phyloP scores from a whole-genome alignment of 345 rosid genomes.

The Populus pruinosa region DNA sequence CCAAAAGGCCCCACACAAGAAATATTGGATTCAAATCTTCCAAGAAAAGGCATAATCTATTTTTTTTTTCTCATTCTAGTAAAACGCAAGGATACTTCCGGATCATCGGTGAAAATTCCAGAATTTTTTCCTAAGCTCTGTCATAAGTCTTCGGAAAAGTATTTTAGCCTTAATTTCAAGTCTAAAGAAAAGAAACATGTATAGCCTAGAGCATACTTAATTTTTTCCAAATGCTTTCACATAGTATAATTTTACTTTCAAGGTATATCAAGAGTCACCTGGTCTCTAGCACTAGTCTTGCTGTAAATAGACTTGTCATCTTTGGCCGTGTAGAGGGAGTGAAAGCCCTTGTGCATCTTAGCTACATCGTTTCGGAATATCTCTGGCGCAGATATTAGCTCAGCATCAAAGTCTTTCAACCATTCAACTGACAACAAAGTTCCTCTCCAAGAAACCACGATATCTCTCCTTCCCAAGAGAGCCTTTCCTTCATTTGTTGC shows the following conservation, averaged over 20 bases:
- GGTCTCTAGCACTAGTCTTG: constrained; percentile 49
- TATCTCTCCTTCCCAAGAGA: constrained; percentile 50
- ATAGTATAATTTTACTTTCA: background rate
- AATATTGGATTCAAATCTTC: too few relatives aligned
- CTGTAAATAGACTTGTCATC: constrained; percentile 38
- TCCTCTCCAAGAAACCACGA: constrained; percentile 49
- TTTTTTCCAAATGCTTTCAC: background rate
- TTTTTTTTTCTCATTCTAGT: too few relatives aligned
- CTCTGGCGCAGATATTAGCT: constrained; percentile 26
- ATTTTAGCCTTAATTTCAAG: too few relatives aligned
- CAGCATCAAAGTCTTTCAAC: constrained; percentile 40
- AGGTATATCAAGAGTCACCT: constrained; percentile 31
- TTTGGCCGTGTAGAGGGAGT: constrained; percentile 43
- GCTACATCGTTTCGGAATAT: constrained; percentile 19
- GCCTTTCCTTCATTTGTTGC: constrained; percentile 47
- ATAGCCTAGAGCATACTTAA: too few relatives aligned
- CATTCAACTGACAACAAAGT: constrained; percentile 42
- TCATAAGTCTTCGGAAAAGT: too few relatives aligned
- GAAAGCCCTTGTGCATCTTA: constrained; percentile 46
- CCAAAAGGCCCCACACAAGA: too few relatives aligned
- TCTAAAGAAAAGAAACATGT: too few relatives aligned
- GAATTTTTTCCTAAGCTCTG: too few relatives aligned
- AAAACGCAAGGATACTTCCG: too few relatives aligned
- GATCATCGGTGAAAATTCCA: too few relatives aligned
- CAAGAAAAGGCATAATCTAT: too few relatives aligned